phyloP scores from a whole-genome alignment of 192 early-diverging fungal species.

The Backusella liffmaniae region DNA sequence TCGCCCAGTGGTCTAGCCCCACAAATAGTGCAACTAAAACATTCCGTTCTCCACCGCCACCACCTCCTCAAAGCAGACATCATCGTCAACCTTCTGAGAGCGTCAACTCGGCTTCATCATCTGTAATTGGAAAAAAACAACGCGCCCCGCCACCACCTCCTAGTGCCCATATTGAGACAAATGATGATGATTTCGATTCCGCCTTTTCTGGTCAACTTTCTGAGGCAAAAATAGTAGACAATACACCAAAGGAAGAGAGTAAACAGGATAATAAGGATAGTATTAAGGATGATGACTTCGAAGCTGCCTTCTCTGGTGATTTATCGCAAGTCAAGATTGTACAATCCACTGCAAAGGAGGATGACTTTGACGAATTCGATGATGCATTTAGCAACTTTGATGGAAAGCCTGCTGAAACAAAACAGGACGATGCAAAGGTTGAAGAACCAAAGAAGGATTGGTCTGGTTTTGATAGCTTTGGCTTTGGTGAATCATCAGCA shows the following conservation, averaged over 20 bases:
- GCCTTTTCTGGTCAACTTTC: conserved; percentile 34
- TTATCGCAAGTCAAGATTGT: conserved; percentile 13
- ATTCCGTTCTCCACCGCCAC: conserved; percentile 7
- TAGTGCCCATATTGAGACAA: background rate
- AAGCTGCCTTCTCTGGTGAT: conserved; percentile 14
- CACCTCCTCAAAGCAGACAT: conserved; percentile 15
- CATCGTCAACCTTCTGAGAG: conserved; percentile 11
- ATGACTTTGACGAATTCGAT: conserved; percentile 31
- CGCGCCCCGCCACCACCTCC: conserved; percentile 16
- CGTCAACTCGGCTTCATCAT: background rate
- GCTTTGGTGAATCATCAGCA: conserved; percentile 3
- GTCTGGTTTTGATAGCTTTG: conserved; percentile 1
- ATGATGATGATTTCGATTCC: conserved; percentile 32
- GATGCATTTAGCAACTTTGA: conserved; percentile 27
- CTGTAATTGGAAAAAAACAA: conserved; percentile 4
- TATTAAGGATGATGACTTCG: conserved; percentile 11
- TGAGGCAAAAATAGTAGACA: conserved; percentile 17
- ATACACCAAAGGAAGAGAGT: background rate
- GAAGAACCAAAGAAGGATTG: conserved; percentile 2
- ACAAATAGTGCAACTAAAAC: background rate
- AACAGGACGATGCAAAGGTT: background rate
- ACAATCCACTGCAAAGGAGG: background rate
- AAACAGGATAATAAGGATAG: background rate
- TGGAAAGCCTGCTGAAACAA: background rate
- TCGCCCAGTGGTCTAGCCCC: background rate